Base-by-base conservation (phyloP, 2,329 filamentous ascomycete species). In the Helicocarpus griseus region DNA sequence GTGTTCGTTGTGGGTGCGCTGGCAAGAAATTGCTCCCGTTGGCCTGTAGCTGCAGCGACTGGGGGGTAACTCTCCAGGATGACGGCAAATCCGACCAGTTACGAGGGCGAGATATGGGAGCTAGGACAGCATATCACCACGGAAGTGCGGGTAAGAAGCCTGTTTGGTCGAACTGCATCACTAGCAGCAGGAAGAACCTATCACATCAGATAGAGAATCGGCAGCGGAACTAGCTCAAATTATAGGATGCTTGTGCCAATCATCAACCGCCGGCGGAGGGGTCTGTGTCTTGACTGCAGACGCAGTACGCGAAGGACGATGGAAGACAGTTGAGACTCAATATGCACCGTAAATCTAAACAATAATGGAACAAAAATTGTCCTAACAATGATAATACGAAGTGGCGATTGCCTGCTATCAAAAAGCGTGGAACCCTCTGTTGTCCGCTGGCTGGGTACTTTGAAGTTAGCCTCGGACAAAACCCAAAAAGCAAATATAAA, bases 121-220 rank as follows among this genome's bases (percentile, higher is more conserved):
- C 45, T 36, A 47, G 31, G 13, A 28, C 21, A 36, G 21, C 0
- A 47, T 36, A 35, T 36, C 45, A 36, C 44, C 13, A 11, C 45
- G 45, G 45, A 38, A 38, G 45, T 47, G 45, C 45, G 45, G 45
- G 45, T 47, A 47, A 36, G 21, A 21, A 36, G 45, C 45, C 45
- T 35, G 31, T 47, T 47, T 36, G 45, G 45, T 26, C 31, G 7
- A 24, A 24, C 21, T 47, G 29, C 45, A 36, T 22, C 13, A n/a
- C 19, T 24, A 17, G 21, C 29, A 22, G 45, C 5, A 33, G 17
- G 26, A 36, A 47, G 6, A 28, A 14, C 45, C 45, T 47, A 47
- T 47, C 31, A 38, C 13, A 28, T 11, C n/a, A 6, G 2, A 13
- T 13, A 22, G 21, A 8, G 26, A 17, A 36, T 35, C 6, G 29